Base-by-base conservation (phyloP, 2,329 filamentous ascomycete genomes). In the Lasiodiplodia citricola region DNA sequence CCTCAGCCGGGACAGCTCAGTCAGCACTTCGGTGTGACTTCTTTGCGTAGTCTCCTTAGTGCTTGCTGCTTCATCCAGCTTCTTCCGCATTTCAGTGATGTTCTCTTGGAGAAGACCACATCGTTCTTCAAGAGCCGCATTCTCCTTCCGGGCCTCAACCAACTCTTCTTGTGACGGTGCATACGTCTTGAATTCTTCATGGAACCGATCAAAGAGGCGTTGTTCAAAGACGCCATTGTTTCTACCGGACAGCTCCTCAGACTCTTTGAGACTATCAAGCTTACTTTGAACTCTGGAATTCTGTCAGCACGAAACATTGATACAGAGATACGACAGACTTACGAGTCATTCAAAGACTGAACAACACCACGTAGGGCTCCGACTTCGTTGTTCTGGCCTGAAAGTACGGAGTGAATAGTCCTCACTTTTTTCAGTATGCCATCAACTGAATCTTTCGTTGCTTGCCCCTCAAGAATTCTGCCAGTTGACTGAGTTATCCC, bases 51-150 rank as follows among this genome's bases (percentile, higher is more conserved):
- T 10, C 4, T 16, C 10, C 18, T 66, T 21, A 11, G 37, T 18
- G 28, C 35, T 6, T 21, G 14, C 7, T n/a, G 63, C 28, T 2
- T 13, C 23, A 10, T 56, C 28, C 8, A 69, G 35, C 57, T 65
- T 64, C n/a, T 35, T 31, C 23, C 67, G 25, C 11, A 70, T n/a
- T 11, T 54, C 11, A 11, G 44, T 21, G 7, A 60, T 56, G 23
- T n/a, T 55, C 7, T 37, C 44, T 25, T 52, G 50, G 16, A 69
- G 58, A n/a, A 37, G 18, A 2, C 25, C 11, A 16, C 44, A 50
- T 2, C 64, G 69, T 28, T 70, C 67, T 16, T 69, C 68, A n/a
- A 67, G 51, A 21, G 38, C 52, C 7, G 66, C 67, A 21, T 67
- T 69, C 16, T n/a, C 16, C n/a, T 55, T 31, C 10, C 44, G 31